Evolutionary conservation across 306 rosid genomes (phyloP), one percentile per base, ranked within the genome.

Genomic region (Hippophae gyantsensis): DNA sequence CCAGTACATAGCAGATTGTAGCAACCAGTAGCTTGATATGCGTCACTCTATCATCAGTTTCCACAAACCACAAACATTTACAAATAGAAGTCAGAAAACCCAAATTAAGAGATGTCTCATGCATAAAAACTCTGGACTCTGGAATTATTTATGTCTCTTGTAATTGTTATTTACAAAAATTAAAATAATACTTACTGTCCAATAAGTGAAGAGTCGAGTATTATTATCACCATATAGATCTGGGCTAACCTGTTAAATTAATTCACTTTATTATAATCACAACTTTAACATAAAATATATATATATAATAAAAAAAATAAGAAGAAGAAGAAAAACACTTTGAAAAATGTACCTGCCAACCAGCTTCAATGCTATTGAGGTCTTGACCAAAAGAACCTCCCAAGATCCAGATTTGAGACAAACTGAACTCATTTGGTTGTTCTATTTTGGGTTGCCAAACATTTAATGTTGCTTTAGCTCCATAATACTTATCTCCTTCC

Each of bases 311-410:
- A 56, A 54, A 57, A 26, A 57, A 44, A 42, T 6, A 49, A 13
- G 11, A 48, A 48, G 23, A 48, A 3, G 7, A 3, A 8, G 10
- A 45, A 45, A 45, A 48, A 48, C 0, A 11, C 12, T 13, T 13
- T 7, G 14, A 48, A 10, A 23, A 14, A n/a, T 0, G 50, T 75
- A 92, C 98, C 98, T 92, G 99, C 99, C 99, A 92, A 54, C 99
- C 99, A 69, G 99, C 99, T 84, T 92, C 99, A 74, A 92, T 86
- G 83, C 99, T 92, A 72, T 92, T 92, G n/a, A 92, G 94, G 73
- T 92, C 99, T 86, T 88, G 86, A 69, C 99, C 99, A 64, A 92
- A 92, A 59, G 92, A 70, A 48, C 99, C 99, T 63, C 96, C 99
- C 67, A 92, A 74, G 43, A 92, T 70, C 99, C 99, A 92, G 12